Base-by-base conservation (phyloP, 306 rosid species). In the Castanea sativa region DNA sequence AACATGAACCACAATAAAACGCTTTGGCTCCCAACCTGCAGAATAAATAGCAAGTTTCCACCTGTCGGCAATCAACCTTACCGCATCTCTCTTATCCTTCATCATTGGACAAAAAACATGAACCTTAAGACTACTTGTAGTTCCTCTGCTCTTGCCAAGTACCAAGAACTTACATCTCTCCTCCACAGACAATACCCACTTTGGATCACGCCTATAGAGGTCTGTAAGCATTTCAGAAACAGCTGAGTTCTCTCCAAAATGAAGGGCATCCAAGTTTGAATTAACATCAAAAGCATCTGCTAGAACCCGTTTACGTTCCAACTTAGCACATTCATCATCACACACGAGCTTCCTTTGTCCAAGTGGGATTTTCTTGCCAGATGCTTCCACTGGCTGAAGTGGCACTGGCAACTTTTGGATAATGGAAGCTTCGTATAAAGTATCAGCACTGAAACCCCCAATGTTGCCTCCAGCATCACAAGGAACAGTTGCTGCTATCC, bases 21-120 rank as follows among this genome's bases (percentile, higher is more conserved):
- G 94, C 82, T 89, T 94, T 13, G 98, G 98, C 86, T 94, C 98
- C 98, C 98, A 88, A 51, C 98, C 98, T 51, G 92, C 98, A 29
- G 96, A 80, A 32, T 73, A 83, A 80, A 91, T 85, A 1, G 87
- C 84, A 77, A 92, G 94, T 88, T 92, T 94, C 98, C 98, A 94
- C 86, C 97, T 91, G 30, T 86, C 96, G 76, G 97, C 93, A 25
- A 94, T 94, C 72, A 88, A 78, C 84, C 92, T 83, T 74, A 94
- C 84, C 13, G 88, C 92, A 88, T 94, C 98, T 76, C 97, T 89
- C 84, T 90, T 94, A 12, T 92, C 98, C 86, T 94, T 94, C 53
- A 77, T 52, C 94, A 91, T 92, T 51, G 97, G 94, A 80, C 97
- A 92, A 83, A 94, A 94, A 70, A 92, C 92, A 79, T 94, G 98